Conservation (phyloP, 371 early-diverging fungal species). For the Nematocida ausubeli region DNA sequence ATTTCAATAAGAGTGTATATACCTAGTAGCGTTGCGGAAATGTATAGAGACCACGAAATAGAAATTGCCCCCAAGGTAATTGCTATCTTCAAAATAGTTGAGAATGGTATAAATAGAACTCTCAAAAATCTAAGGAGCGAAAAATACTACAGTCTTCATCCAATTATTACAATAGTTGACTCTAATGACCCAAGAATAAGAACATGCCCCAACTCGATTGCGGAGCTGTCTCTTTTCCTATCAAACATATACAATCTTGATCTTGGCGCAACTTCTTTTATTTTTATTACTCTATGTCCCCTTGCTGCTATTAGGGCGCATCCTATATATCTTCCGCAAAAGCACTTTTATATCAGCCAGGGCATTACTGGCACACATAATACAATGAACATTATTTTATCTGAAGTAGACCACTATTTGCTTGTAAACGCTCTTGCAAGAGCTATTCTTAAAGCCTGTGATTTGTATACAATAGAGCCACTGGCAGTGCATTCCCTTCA, state of each 20-base stretch:
- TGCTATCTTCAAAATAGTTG: constrained; percentile 9
- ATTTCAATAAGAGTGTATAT: neutral
- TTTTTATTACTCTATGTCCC: constrained; percentile 31
- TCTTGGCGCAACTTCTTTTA: constrained; percentile 3
- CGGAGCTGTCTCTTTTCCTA: constrained; percentile 1
- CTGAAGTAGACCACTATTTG: neutral
- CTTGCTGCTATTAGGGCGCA: neutral
- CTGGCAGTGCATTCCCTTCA: neutral
- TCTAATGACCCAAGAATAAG: neutral
- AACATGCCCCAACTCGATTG: neutral
- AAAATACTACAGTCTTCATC: neutral
- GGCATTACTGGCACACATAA: neutral
- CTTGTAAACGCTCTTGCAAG: neutral
- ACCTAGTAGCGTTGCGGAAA: neutral
- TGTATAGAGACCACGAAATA: constrained; percentile 1
- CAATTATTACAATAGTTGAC: neutral
- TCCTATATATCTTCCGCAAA: neutral
- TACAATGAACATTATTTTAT: neutral
- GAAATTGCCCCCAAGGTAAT: neutral
- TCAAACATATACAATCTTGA: neutral
- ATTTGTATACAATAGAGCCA: constrained; percentile 4
- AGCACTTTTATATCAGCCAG: constrained; percentile 4
- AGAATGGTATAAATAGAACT: neutral
- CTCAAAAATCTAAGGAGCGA: constrained; percentile 10
- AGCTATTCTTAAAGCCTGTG: constrained; percentile 17